Conservation (phyloP, 2,329 filamentous ascomycete species). For the Scorias spongiosa region DNA sequence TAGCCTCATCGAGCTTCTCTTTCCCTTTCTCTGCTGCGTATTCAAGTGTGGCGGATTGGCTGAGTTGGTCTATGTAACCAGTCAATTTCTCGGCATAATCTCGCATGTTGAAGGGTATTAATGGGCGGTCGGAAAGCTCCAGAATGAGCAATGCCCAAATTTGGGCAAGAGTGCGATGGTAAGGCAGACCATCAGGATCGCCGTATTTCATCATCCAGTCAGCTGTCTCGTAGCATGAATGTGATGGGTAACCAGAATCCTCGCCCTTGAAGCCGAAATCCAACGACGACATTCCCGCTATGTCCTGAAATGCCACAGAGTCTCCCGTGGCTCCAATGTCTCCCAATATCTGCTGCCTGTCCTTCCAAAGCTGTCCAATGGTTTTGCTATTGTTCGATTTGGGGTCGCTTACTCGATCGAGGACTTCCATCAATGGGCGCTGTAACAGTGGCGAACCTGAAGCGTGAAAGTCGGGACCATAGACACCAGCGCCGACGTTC, state of each 20-base stretch:
- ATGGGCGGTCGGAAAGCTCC: conserved; percentile 65
- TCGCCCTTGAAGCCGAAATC: conserved; percentile 63
- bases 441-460: conserved; percentile 68
- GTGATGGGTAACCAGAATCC: conserved; percentile 47
- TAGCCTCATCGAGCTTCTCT: neutral
- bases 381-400: conserved; percentile 45
- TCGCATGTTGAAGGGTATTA: conserved; percentile 68
- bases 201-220: conserved; percentile 69
- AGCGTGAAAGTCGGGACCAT: conserved; percentile 59
- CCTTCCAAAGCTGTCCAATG: conserved; percentile 63
- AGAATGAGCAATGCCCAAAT: conserved; percentile 70
- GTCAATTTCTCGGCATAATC: conserved; percentile 54
- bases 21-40: neutral
- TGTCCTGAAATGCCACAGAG: conserved; percentile 79
- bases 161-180: conserved; percentile 66
- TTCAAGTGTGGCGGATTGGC: conserved; percentile 13
- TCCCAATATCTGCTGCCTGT: conserved; percentile 43
- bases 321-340: conserved; percentile 64
- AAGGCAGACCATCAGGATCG: conserved; percentile 61
- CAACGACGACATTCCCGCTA: conserved; percentile 75
- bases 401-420: conserved; percentile 63
- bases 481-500: conserved; percentile 75
- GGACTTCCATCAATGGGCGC: conserved; percentile 53
- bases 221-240: conserved; percentile 81
- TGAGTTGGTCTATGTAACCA: conserved; percentile 51